Evolutionary conservation across 2,329 filamentous ascomycete species (phyloP).

Genomic region (Leptographium radiaticola): DNA sequence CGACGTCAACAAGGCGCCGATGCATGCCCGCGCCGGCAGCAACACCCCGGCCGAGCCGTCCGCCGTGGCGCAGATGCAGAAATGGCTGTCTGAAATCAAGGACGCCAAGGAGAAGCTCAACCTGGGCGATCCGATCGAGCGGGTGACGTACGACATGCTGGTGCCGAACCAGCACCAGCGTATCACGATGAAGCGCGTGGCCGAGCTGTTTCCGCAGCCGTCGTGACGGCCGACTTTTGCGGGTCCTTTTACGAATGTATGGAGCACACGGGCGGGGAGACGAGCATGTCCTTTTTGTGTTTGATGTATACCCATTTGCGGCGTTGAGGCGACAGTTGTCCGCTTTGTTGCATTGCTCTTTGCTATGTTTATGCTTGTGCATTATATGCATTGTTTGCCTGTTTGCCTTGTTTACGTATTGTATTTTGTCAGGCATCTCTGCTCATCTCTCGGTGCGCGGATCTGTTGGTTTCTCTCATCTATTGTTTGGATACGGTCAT

Average conservation of each 20-base stretch:
- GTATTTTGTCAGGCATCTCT: neutral
- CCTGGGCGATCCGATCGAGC: conserved; percentile 33
- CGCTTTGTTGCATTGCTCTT: neutral
- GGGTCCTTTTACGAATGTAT: neutral
- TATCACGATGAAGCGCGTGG: conserved; percentile 39
- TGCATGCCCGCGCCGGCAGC: conserved; percentile 9
- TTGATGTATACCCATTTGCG: neutral
- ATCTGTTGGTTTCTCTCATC: neutral
- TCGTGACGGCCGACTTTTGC: neutral
- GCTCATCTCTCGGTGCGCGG: neutral
- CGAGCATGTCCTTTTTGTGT: no score
- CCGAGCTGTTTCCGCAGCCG: conserved; percentile 29
- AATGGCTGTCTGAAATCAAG: conserved; percentile 41
- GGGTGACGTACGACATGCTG: conserved; percentile 40
- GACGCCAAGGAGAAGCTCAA: conserved; percentile 33
- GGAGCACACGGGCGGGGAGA: neutral
- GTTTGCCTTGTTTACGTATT: neutral
- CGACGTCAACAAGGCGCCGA: conserved; percentile 29
- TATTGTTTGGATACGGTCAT: neutral
- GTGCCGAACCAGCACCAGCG: conserved; percentile 35
- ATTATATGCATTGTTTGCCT: neutral
- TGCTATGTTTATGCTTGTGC: neutral
- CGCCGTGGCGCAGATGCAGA: conserved; percentile 39
- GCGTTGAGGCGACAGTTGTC: neutral
- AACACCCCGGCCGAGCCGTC: conserved; percentile 8